These are phyloP conservation scores for Gaeumannomyces tritici DNA, from an alignment of 2,329 filamentous ascomycete species.

Conservation along the genomic window DNA sequence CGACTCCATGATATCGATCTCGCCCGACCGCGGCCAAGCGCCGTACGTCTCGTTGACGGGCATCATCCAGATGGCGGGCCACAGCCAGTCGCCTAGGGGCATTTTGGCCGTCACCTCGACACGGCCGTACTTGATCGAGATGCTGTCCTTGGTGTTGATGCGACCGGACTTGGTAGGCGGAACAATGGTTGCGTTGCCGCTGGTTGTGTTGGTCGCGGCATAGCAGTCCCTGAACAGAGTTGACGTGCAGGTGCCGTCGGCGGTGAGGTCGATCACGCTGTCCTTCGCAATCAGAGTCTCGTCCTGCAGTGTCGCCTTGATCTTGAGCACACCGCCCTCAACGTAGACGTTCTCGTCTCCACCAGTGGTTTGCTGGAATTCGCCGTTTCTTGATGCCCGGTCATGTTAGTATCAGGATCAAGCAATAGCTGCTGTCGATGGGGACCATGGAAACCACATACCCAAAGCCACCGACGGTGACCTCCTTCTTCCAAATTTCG, in stretches of 20 bases:
- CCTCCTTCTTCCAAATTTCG: slow-evolving; percentile 63
- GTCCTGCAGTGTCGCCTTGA: slow-evolving; percentile 73
- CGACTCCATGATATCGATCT: slow-evolving; percentile 75
- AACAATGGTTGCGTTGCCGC: slow-evolving; percentile 61
- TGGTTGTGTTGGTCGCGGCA: slow-evolving; percentile 61
- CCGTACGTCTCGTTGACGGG: slow-evolving; percentile 65
- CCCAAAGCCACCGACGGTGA: slow-evolving; percentile 68
- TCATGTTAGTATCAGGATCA: background rate
- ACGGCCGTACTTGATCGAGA: slow-evolving; percentile 68
- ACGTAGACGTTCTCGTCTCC: slow-evolving; percentile 67
- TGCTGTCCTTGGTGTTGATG: slow-evolving; percentile 63
- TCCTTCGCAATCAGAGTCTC: slow-evolving; percentile 54
- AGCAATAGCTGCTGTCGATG: background rate
- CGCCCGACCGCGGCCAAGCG: slow-evolving; percentile 67
- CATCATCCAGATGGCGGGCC: slow-evolving; percentile 90
- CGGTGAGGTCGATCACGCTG: slow-evolving; percentile 57
- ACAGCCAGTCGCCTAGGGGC: slow-evolving; percentile 74
- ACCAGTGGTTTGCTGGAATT: slow-evolving; percentile 69
- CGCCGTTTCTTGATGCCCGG: slow-evolving; percentile 51
- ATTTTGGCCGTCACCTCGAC: slow-evolving; percentile 72
- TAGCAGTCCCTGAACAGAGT: slow-evolving; percentile 51
- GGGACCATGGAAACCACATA: slow-evolving; percentile 29
- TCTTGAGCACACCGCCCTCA: slow-evolving; percentile 57
- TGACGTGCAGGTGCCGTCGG: slow-evolving; percentile 60
- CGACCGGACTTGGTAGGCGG: slow-evolving; percentile 71